These are phyloP conservation scores for Peniophora sp. DNA, from an alignment of 1,284 basidiomycete species.

Conservation along the genomic window DNA sequence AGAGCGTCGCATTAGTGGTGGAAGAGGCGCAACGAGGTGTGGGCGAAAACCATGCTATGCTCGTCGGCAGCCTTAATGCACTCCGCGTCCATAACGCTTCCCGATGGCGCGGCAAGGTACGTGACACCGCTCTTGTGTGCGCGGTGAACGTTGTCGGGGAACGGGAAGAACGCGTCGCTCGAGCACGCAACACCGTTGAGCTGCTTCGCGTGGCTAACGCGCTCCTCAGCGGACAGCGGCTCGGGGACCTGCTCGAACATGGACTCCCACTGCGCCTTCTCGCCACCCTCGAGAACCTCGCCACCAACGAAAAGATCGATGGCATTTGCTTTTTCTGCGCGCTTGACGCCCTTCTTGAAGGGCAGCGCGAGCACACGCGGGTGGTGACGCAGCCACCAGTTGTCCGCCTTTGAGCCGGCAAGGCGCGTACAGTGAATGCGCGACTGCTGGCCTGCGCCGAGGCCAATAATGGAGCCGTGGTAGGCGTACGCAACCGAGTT, in stretches of 20 bases:
- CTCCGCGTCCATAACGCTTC: slow-evolving; percentile 95
- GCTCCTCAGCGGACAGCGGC: slow-evolving; percentile 68
- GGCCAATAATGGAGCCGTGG: slow-evolving; percentile 89
- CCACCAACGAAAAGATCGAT: slow-evolving; percentile 96
- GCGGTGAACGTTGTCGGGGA: slow-evolving; percentile 96
- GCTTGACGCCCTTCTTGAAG: slow-evolving; percentile 97
- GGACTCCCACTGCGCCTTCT: slow-evolving; percentile 88
- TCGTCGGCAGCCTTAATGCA: slow-evolving; percentile 94
- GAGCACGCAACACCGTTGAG: slow-evolving; percentile 87
- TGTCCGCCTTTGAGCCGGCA: slow-evolving; percentile 96
- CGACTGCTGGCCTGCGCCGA: slow-evolving; percentile 97
- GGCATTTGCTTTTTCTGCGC: slow-evolving; percentile 96
- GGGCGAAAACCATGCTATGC: slow-evolving; percentile 81
- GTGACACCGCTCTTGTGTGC: slow-evolving; percentile 86
- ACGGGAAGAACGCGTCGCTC: slow-evolving; percentile 99
- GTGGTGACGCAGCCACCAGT: slow-evolving; percentile 99
- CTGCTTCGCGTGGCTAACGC: slow-evolving; percentile 61
- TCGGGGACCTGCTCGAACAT: slow-evolving; percentile 75
- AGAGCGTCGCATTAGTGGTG: slow-evolving; percentile 57
- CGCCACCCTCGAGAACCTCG: slow-evolving; percentile 80
- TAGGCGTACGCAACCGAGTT: slow-evolving; percentile 98
- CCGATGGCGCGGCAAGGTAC: slow-evolving; percentile 92
- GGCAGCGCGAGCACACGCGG: slow-evolving; percentile 85
- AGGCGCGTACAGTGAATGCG: slow-evolving; percentile 99
- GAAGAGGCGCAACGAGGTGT: slow-evolving; percentile 78